These are phyloP conservation scores for Eucalyptus fibrosa DNA, from an alignment of 345 rosid genomes.

Conservation along the genomic window DNA sequence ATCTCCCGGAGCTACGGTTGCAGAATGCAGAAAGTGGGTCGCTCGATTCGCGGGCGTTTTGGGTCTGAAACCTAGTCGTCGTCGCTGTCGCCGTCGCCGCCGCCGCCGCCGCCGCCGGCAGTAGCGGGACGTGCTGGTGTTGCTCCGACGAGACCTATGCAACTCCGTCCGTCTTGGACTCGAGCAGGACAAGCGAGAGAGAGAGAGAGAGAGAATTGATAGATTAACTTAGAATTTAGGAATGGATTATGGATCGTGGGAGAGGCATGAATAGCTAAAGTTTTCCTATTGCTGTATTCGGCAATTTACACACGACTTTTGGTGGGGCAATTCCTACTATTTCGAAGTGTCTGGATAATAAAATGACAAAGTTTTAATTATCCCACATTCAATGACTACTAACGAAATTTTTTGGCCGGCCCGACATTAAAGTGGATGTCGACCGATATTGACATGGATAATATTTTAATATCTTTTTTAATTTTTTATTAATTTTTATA, in stretches of 20 bases:
- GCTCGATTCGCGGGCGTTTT: neutral
- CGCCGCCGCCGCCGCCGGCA: neutral
- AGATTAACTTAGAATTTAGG: neutral
- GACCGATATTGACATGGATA: too few species aligned
- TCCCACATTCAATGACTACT: neutral
- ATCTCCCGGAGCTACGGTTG: neutral
- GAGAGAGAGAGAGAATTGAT: neutral
- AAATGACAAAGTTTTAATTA: neutral
- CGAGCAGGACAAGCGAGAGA: neutral
- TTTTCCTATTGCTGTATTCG: neutral
- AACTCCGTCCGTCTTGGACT: neutral
- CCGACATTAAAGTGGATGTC: too few species aligned
- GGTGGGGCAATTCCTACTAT: neutral
- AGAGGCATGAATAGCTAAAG: neutral
- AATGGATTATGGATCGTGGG: neutral
- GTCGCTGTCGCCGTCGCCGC: neutral
- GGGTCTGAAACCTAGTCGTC: neutral
- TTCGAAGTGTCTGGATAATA: neutral
- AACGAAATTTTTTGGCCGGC: too few species aligned
- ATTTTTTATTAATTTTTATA: too few species aligned
- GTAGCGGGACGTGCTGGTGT: neutral
- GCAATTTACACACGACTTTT: neutral
- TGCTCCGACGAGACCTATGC: neutral
- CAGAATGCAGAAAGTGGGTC: neutral
- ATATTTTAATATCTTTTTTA: too few species aligned